Conservation (phyloP, 2,329 filamentous ascomycete genomes). For the Pseudogymnoascus sp. region DNA sequence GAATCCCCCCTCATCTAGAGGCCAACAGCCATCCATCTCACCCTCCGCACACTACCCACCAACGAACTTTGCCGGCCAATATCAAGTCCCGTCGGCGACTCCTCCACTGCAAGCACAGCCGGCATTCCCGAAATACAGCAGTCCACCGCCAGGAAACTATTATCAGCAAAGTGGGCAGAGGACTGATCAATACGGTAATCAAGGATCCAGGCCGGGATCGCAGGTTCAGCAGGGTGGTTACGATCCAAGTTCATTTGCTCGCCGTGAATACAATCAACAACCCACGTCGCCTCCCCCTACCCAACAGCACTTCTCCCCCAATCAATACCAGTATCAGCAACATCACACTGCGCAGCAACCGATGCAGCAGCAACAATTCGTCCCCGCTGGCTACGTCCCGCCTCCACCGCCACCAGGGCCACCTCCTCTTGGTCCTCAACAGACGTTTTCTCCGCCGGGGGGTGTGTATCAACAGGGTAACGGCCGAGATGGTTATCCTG, state of each 20-base stretch:
- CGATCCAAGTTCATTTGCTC: constrained; percentile 31
- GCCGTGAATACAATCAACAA: constrained; percentile 24
- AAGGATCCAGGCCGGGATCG: constrained; percentile 43
- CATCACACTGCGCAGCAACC: constrained; percentile 29
- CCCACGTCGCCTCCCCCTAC: constrained; percentile 55
- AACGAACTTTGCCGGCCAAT: constrained; percentile 48
- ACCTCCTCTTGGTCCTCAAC: constrained; percentile 42
- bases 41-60: constrained; percentile 42
- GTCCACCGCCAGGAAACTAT: constrained; percentile 30
- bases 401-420: constrained; percentile 60
- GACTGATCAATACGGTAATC: constrained; percentile 39
- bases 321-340: constrained; percentile 19
- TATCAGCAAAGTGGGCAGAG: constrained; percentile 27
- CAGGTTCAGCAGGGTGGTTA: constrained; percentile 40
- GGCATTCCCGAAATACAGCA: constrained; percentile 37
- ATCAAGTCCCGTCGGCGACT: constrained; percentile 50
- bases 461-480: constrained; percentile 44
- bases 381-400: constrained; percentile 58
- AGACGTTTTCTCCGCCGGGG: constrained; percentile 38
- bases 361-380: constrained; percentile 35
- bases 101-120: constrained; percentile 36
- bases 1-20: constrained; percentile 31
- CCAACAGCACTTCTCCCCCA: constrained; percentile 34
- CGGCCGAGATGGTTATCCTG: constrained; percentile 42
- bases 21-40: constrained; percentile 28